Conservation (phyloP, 1,284 basidiomycete genomes). For the Boletus smithii region DNA sequence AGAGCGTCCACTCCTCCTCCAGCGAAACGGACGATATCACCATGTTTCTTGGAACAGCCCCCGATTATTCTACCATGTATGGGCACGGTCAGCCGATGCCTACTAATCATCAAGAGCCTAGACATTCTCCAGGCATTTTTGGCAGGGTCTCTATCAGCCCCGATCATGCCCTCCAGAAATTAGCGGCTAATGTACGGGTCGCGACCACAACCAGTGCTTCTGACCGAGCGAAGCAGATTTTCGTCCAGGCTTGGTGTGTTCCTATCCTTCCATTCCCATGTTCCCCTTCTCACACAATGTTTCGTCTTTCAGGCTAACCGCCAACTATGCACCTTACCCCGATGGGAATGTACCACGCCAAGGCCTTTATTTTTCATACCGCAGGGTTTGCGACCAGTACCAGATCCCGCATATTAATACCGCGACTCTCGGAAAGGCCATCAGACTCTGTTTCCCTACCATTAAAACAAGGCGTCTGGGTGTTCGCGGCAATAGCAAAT, state of each 20-base stretch:
- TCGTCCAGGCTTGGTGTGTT: slow-evolving; percentile 81
- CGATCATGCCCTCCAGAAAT: slow-evolving; percentile 77
- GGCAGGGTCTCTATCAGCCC: slow-evolving; percentile 69
- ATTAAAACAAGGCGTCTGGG: slow-evolving; percentile 92
- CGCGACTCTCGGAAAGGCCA: slow-evolving; percentile 90
- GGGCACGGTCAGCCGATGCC: slow-evolving; percentile 47
- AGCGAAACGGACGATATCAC: slow-evolving; percentile 81
- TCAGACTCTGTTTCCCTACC: slow-evolving; percentile 86
- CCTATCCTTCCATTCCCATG: slow-evolving; percentile 8
- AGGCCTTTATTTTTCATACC: slow-evolving; percentile 88
- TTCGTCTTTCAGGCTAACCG: slow-evolving; percentile 61
- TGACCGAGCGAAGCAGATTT: slow-evolving; percentile 84
- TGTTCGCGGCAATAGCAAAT: slow-evolving; percentile 89
- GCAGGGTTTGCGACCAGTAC: slow-evolving; percentile 85
- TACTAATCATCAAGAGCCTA: slow-evolving; percentile 53
- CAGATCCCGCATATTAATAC: slow-evolving; percentile 91
- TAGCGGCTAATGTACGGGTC: slow-evolving; percentile 80
- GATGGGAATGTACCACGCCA: slow-evolving; percentile 87
- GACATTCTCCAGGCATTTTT: slow-evolving; percentile 66
- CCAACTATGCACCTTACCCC: slow-evolving; percentile 85
- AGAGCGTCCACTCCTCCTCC: slow-evolving; percentile 80
- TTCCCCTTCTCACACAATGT: slow-evolving; percentile 17
- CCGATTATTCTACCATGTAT: slow-evolving; percentile 63
- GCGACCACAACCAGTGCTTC: slow-evolving; percentile 86
- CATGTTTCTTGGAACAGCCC: slow-evolving; percentile 60